Conservation (phyloP, 208 protist genomes). For the Leishmania aethiopica region DNA sequence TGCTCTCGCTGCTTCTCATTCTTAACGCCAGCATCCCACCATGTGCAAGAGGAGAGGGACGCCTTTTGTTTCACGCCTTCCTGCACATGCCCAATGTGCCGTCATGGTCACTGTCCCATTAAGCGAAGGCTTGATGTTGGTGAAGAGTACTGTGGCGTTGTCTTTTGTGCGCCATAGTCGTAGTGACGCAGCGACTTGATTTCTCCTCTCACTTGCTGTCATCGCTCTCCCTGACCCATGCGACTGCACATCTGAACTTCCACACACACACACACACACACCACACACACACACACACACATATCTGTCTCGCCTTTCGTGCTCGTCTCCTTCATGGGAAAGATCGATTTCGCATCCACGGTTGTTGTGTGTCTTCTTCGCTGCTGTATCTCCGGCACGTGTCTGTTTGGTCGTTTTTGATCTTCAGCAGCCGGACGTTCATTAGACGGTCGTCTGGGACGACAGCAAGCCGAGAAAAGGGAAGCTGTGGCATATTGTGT, state of each 20-base stretch:
- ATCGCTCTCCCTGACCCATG: no score
- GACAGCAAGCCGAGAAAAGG: not conserved
- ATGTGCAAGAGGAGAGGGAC: not conserved
- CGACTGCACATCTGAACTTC: not conserved
- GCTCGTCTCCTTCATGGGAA: not conserved
- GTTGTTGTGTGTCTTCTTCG: not conserved
- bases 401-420: not conserved
- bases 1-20: slow-evolving; percentile 25
- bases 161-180: not conserved
- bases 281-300: not conserved
- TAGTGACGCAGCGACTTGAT: not conserved
- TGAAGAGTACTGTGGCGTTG: not conserved
- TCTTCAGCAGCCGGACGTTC: not conserved
- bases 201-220: not conserved
- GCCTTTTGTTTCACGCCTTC: not conserved
- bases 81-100: not conserved
- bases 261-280: not conserved
- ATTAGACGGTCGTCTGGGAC: not conserved
- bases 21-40: not conserved
- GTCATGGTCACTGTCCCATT: not conserved
- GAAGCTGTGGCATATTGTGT: not conserved
- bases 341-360: no score
- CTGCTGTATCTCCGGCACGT: not conserved
- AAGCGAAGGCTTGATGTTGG: not conserved
- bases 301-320: not conserved